phyloP scores from a whole-genome alignment of 768 basidiomycete genomes.

The Leccinum longicurvipes region DNA sequence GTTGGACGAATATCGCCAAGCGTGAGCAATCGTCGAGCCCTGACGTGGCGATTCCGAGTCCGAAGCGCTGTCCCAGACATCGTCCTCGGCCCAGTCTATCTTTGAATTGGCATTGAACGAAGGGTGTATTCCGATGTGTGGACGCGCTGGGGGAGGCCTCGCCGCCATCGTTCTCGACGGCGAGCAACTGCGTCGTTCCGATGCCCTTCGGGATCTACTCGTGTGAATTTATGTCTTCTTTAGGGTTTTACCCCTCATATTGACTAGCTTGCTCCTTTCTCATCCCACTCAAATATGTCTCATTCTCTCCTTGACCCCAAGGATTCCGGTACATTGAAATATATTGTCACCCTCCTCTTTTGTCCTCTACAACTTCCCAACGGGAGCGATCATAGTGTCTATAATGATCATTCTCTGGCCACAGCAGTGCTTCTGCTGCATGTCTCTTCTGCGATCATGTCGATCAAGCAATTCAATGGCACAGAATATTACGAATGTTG shows the following conservation, averaged over 20 bases:
- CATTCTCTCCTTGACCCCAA: not conserved
- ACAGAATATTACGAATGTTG: not conserved
- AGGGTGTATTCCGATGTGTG: constrained; percentile 65
- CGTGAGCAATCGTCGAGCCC: constrained; percentile 46
- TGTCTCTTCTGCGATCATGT: not conserved
- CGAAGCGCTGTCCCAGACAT: constrained; percentile 82
- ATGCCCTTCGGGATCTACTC: not conserved
- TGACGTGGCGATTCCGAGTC: constrained; percentile 70
- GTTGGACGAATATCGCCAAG: constrained; percentile 37
- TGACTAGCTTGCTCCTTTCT: too few relatives aligned
- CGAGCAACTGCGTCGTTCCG: constrained; percentile 3
- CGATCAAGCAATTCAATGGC: not conserved
- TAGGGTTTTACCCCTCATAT: not conserved
- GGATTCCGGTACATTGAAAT: constrained; percentile 8
- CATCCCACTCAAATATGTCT: too few relatives aligned
- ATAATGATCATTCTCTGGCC: constrained; percentile 27
- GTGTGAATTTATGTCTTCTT: constrained; percentile 10
- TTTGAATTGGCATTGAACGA: constrained; percentile 42
- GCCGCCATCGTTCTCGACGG: constrained; percentile 41
- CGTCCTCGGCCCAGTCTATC: constrained; percentile 78
- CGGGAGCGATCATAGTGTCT: constrained; percentile 13
- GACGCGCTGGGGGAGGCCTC: constrained; percentile 68
- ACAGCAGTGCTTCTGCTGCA: constrained; percentile 18
- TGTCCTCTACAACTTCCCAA: constrained; percentile 39
- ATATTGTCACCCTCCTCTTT: constrained; percentile 39